Conservation (phyloP, 805 yeast genomes). For the Teunomyces kruisii region DNA sequence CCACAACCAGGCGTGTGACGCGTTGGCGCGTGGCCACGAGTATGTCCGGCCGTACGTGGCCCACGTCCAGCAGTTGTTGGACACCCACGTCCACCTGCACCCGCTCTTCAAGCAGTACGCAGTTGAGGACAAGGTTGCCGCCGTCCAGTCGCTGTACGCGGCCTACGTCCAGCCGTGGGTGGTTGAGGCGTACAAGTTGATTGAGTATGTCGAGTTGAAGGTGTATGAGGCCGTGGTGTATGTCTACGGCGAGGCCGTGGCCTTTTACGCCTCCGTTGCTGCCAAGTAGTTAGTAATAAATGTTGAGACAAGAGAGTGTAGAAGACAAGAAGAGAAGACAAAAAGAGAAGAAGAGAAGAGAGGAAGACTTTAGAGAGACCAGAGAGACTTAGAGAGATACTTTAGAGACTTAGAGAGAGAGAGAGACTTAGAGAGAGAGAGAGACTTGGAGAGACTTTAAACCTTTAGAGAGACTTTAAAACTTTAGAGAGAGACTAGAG, state of each 20-base stretch:
- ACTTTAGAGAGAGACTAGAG: no score
- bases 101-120: constrained; percentile 32
- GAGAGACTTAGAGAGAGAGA: no score
- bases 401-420: no score
- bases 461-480: no score
- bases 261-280: constrained; percentile 22
- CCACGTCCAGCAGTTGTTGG: constrained; percentile 29
- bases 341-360: no score
- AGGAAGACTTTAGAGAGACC: no score
- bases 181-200: constrained; percentile 28
- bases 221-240: constrained; percentile 23
- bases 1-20: constrained; percentile 37
- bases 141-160: constrained; percentile 20
- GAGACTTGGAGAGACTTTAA: no score
- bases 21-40: constrained; percentile 27
- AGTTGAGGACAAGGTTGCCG: constrained; percentile 26
- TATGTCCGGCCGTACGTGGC: constrained; percentile 31
- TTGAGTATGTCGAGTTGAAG: constrained; percentile 35
- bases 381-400: no score
- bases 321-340: no score
- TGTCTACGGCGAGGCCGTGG: constrained; percentile 18
- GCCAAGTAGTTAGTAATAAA: constrained; percentile 9
- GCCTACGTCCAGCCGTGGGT: constrained; percentile 31
- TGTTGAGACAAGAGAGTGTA: no score
- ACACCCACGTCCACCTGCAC: constrained; percentile 38